Evolutionary conservation across 1,284 basidiomycete species (phyloP).

Genomic region (Cryptococcus depauperatus): DNA sequence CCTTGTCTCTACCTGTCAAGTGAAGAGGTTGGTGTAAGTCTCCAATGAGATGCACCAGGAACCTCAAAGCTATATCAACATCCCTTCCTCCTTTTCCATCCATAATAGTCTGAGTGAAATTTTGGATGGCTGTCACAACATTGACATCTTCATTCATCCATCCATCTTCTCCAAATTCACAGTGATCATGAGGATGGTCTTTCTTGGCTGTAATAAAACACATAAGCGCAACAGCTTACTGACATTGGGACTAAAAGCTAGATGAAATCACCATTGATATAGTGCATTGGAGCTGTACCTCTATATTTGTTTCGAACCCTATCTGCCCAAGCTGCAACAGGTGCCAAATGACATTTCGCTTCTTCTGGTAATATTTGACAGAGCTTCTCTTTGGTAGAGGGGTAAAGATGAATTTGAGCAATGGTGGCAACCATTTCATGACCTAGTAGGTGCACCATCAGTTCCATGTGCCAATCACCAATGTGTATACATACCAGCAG

Average conservation of each 20-base stretch:
- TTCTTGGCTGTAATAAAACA: constrained; percentile 22
- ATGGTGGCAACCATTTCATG: constrained; percentile 90
- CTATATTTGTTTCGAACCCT: constrained; percentile 49
- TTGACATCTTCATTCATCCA: constrained; percentile 65
- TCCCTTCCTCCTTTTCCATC: constrained; percentile 29
- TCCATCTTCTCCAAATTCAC: constrained; percentile 65
- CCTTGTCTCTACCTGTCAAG: constrained; percentile 71
- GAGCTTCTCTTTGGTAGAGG: constrained; percentile 59
- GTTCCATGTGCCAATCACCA: neutral
- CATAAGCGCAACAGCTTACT: too few relatives aligned
- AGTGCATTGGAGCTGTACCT: constrained; percentile 48
- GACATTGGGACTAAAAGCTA: too few relatives aligned
- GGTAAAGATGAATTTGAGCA: constrained; percentile 80
- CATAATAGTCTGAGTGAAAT: constrained; percentile 52
- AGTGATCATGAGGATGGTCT: constrained; percentile 68
- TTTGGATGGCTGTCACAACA: constrained; percentile 65
- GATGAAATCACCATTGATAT: constrained; percentile 43
- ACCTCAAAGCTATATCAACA: constrained; percentile 61
- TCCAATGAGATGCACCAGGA: constrained; percentile 81
- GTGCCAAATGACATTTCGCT: constrained; percentile 62
- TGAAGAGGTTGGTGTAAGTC: constrained; percentile 89
- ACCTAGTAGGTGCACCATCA: constrained; percentile 47
- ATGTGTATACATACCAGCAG: constrained; percentile 42
- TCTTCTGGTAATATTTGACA: constrained; percentile 58
- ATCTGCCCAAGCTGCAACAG: constrained; percentile 83